Conservation (phyloP, 331 rosid species). For the Malus hybrid region DNA sequence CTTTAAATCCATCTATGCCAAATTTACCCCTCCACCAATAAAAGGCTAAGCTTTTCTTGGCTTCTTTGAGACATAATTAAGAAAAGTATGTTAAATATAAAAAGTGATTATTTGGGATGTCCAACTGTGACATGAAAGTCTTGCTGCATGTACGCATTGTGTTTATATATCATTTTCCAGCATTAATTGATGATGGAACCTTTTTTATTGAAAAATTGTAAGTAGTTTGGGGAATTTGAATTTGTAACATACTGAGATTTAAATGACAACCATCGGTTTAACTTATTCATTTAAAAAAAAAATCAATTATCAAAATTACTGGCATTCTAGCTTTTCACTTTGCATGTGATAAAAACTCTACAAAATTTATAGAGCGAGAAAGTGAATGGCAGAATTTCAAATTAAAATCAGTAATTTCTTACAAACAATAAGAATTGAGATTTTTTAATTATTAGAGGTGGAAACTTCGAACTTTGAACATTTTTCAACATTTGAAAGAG, state of each 20-base stretch:
- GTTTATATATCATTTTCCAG: neutral
- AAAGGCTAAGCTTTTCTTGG: neutral
- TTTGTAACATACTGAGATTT: too few species aligned
- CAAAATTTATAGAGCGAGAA: too few species aligned
- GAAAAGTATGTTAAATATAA: neutral
- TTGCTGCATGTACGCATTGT: neutral
- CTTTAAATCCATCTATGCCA: neutral
- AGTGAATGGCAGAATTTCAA: too few species aligned
- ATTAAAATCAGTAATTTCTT: too few species aligned
- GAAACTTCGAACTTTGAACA: too few species aligned
- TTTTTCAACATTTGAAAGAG: too few species aligned
- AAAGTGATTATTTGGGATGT: neutral
- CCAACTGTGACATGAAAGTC: neutral
- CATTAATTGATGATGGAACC: neutral
- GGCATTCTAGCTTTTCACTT: neutral
- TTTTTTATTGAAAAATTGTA: too few species aligned
- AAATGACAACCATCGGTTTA: neutral
- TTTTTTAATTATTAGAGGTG: too few species aligned
- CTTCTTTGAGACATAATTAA: neutral
- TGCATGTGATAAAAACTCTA: too few species aligned
- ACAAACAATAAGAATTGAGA: too few species aligned
- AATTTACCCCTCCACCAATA: neutral
- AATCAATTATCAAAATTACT: neutral
- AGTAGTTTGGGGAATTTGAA: too few species aligned
- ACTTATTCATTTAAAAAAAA: neutral